These are phyloP conservation scores for Hyaloperonospora arabidopsidis DNA, from an alignment of 352 stramenopile genomes.

Conservation along the genomic window DNA sequence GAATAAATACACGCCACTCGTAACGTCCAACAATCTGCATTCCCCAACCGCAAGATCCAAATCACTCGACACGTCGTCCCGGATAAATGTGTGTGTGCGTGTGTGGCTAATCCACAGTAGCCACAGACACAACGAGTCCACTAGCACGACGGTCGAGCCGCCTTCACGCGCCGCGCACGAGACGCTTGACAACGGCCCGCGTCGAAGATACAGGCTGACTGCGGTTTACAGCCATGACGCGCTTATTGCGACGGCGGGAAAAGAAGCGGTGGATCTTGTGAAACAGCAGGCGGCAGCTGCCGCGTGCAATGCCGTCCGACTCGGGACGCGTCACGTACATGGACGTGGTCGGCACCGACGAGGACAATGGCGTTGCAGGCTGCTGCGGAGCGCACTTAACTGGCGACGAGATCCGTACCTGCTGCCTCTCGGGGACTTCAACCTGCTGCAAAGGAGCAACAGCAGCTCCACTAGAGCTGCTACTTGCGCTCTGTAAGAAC, in stretches of 20 bases:
- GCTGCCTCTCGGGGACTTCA: slow-evolving; percentile 7
- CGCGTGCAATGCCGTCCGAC: slow-evolving; percentile 23
- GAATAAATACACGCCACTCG: slow-evolving; percentile 36
- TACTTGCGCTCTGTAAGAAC: slow-evolving; percentile 32
- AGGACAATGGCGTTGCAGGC: slow-evolving; percentile 13
- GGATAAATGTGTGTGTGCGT: no score
- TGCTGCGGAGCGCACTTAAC: slow-evolving; percentile 19
- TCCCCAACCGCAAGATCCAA: slow-evolving; percentile 13
- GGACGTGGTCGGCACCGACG: slow-evolving; percentile 14
- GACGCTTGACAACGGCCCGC: slow-evolving; percentile 18
- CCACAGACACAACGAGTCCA: slow-evolving; percentile 18
- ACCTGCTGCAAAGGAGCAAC: slow-evolving; percentile 7
- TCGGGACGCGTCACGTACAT: slow-evolving; percentile 25
- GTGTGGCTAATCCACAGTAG: slow-evolving; percentile 17
- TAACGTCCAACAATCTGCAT: slow-evolving; percentile 21
- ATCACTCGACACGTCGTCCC: slow-evolving; percentile 27
- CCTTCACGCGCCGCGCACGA: slow-evolving; percentile 28
- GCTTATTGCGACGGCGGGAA: slow-evolving; percentile 35
- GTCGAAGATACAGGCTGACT: slow-evolving; percentile 13
- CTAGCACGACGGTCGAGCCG: slow-evolving; percentile 28
- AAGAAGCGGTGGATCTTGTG: slow-evolving; percentile 42
- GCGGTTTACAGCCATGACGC: slow-evolving; percentile 36
- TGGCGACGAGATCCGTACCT: slow-evolving; percentile 6
- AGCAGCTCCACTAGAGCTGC: slow-evolving; percentile 10
- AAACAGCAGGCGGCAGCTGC: slow-evolving; percentile 27